Evolutionary conservation across 257 asterid genomes (phyloP), one percentile per base, ranked within the genome.

Genomic region (Solanum bulbocastanum): DNA sequence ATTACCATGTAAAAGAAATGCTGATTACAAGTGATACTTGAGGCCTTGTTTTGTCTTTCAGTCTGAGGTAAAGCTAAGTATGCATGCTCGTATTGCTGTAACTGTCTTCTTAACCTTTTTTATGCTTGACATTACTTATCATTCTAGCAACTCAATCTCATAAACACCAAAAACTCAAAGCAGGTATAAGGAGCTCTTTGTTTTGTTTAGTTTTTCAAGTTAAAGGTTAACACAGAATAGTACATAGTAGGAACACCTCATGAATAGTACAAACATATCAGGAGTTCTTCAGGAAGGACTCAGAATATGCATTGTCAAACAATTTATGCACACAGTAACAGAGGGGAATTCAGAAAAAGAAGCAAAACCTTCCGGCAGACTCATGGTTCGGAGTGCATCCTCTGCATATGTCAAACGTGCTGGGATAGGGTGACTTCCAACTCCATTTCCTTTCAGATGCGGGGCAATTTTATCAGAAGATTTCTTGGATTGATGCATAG

Each of bases 331-430:
- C 5, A 16, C 4, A 46, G 40, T 27, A 16, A 81, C 27, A 46
- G 39, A 42, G 85, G 27, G 68, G 42, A 30, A 49, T 84, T 33
- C 39, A 30, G 74, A 75, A 88, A 69, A 72, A 78, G 27, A 49
- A 82, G 81, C 32, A 91, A 68, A 49, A 96, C 98, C 98, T 95
- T 94, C 96, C 1, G 99, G 99, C 71, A 97, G 92, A 90, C 98
- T 95, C 98, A 93, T 92, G 69, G 95, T 87, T 32, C 94, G 92
- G 62, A 97, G 89, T 4, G 99, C 99, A 82, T 95, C 94, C 94
- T 97, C 98, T 33, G 98, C 97, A 76, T 92, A 92, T 23, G 88
- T 42, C 90, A 97, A 89, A 87, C 97, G 96, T 46, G 90, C 91
- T 3, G 99, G 99, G 89, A 90, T 35, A 39, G 92, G 89, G 86